Base-by-base conservation (phyloP, 2,329 filamentous ascomycete genomes). In the Camptophora hylomeconis region DNA sequence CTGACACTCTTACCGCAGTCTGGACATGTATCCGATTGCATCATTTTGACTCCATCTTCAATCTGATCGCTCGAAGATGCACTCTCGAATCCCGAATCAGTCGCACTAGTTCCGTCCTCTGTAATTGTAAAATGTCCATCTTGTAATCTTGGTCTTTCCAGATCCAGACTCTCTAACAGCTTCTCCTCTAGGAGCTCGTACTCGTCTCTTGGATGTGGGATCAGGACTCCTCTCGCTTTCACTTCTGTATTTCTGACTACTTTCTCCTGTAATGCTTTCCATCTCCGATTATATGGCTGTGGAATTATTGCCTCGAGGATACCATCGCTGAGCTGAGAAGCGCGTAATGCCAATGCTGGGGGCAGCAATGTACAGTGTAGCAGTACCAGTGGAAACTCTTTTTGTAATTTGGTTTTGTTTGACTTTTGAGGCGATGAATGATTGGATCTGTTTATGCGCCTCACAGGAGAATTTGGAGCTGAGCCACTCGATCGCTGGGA, bases 161-260 rank as follows among this genome's bases (percentile, higher is more conserved):
- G 50, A 35, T 73, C 70, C 30, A 76, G 42, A 24, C 63, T 69
- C 44, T 76, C 70, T 18, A 76, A 42, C 5, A 76, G 51, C 20
- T 69, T 55, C 43, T 76, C 72, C 45, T 75, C 71, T 2, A 76
- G 56, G 17, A 75, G 44, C 31, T 74, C 71, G 40, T 73, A 75
- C 33, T 73, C 64, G 28, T 72, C 69, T 34, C 63, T 54, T 2
- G 72, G 72, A 45, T 76, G 72, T 1, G 68, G 63, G n/a, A 76
- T 70, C 31, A 76, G 53, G 10, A 76, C 56, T 0, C 68, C 72
- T 9, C 72, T 58, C 22, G 66, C 55, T 47, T 66, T 59, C n/a
- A 75, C 52, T 20, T 69, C 61, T 2, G 65, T 62, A 4, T 66
- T 65, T 1, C 48, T 53, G 21, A 51, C 31, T 17, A 67, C 52